Evolutionary conservation across 768 basidiomycete species (phyloP).

Genomic region (Tricholomella constricta): DNA sequence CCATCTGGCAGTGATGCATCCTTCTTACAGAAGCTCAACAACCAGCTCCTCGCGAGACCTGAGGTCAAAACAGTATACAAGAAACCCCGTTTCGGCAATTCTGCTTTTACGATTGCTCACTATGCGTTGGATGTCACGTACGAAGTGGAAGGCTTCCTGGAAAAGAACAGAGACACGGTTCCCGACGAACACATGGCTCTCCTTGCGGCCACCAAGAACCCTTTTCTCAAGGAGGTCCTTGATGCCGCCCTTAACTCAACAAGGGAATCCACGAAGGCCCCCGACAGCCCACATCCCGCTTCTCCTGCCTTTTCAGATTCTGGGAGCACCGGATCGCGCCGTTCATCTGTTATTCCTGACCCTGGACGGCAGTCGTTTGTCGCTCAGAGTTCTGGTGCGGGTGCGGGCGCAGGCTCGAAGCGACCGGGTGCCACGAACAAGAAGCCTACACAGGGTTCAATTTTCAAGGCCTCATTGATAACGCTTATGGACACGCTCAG

Average conservation of each 20-base stretch:
- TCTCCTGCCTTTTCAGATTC: slow-evolving; percentile 82
- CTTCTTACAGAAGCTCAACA: slow-evolving; percentile 90
- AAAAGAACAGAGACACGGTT: slow-evolving; percentile 98
- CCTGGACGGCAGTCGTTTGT: slow-evolving; percentile 79
- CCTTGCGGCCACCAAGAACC: slow-evolving; percentile 83
- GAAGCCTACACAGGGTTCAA: slow-evolving; percentile 97
- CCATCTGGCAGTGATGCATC: slow-evolving; percentile 92
- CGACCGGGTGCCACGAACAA: slow-evolving; percentile 67
- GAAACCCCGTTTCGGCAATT: slow-evolving; percentile 98
- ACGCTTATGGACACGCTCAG: slow-evolving; percentile 97
- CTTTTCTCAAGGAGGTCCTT: slow-evolving; percentile 92
- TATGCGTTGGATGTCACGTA: slow-evolving; percentile 99
- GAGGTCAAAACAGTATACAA: slow-evolving; percentile 91
- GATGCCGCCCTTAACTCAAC: slow-evolving; percentile 84
- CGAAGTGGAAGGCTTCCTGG: slow-evolving; percentile 96
- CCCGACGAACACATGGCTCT: slow-evolving; percentile 97
- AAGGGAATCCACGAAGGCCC: slow-evolving; percentile 63
- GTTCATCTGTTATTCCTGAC: slow-evolving; percentile 85
- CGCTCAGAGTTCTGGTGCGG: slow-evolving; percentile 40
- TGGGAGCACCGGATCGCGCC: slow-evolving; percentile 73
- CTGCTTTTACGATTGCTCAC: slow-evolving; percentile 96
- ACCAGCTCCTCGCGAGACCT: slow-evolving; percentile 76
- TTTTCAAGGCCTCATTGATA: slow-evolving; percentile 95
- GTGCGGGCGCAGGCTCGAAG: slow-evolving; percentile 43
- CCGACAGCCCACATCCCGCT: slow-evolving; percentile 68